These are phyloP conservation scores for Epichloe elymi DNA, from an alignment of 2,329 filamentous ascomycete genomes.

Conservation along the genomic window DNA sequence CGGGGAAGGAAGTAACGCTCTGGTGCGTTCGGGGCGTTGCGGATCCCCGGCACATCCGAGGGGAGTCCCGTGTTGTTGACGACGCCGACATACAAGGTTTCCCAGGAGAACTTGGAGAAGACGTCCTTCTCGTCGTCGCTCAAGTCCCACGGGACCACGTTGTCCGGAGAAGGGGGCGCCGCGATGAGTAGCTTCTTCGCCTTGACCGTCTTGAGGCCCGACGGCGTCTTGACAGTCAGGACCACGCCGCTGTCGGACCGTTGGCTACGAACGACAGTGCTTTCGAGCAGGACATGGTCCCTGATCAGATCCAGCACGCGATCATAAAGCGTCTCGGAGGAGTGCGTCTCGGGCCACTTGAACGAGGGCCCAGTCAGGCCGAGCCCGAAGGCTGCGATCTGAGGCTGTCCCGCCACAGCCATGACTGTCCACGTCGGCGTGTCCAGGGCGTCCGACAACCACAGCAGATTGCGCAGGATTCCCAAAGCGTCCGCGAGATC, in stretches of 20 bases:
- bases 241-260: neutral
- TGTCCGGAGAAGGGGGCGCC: slow-evolving; percentile 13
- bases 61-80: slow-evolving; percentile 9
- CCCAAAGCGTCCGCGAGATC: too few relatives aligned
- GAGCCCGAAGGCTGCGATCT: neutral
- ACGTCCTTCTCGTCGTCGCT: slow-evolving; percentile 11
- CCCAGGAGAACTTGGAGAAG: slow-evolving; percentile 14
- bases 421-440: too few relatives aligned
- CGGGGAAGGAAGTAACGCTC: neutral
- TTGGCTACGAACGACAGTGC: neutral
- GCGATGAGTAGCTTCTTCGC: slow-evolving; percentile 18
- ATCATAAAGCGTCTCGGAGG: neutral
- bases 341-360: slow-evolving; percentile 1
- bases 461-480: too few relatives aligned
- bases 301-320: neutral
- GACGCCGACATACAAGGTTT: slow-evolving; percentile 12
- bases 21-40: neutral
- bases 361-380: neutral
- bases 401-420: neutral
- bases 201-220: neutral
- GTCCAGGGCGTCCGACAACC: too few relatives aligned
- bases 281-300: too few relatives aligned
- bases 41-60: neutral
- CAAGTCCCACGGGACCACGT: slow-evolving; percentile 15
- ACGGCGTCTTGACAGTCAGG: neutral